Evolutionary conservation across 768 basidiomycete species (phyloP).

Genomic region (Baorangia bicolor): DNA sequence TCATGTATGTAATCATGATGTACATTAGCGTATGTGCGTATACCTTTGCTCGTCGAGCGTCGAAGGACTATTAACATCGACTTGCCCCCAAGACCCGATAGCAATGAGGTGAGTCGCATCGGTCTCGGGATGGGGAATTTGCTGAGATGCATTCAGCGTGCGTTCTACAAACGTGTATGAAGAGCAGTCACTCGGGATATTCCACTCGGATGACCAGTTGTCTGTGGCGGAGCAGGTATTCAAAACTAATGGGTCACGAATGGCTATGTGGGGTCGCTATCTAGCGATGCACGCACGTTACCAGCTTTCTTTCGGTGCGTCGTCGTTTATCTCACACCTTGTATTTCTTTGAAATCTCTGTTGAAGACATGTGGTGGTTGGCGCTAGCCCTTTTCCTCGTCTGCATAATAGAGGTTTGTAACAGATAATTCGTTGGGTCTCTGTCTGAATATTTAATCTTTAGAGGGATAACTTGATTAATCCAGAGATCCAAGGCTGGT

Average conservation of each 20-base stretch:
- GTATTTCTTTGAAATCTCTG: background rate
- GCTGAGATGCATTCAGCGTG: slow-evolving; percentile 48
- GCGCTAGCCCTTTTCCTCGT: slow-evolving; percentile 79
- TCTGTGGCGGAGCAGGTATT: slow-evolving; percentile 46
- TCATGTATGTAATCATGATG: slow-evolving; percentile 93
- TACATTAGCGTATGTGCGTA: slow-evolving; percentile 78
- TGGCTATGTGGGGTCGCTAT: slow-evolving; percentile 73
- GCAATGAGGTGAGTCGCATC: slow-evolving; percentile 61
- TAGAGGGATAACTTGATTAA: slow-evolving; percentile 63
- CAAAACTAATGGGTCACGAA: slow-evolving; percentile 44
- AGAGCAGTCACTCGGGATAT: slow-evolving; percentile 86
- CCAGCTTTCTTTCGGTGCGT: slow-evolving; percentile 87
- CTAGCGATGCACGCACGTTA: slow-evolving; percentile 77
- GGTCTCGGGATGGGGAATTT: background rate
- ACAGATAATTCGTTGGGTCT: background rate
- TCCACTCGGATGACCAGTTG: slow-evolving; percentile 49
- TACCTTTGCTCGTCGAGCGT: slow-evolving; percentile 1
- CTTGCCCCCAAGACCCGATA: slow-evolving; percentile 57
- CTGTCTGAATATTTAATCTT: slow-evolving; percentile 5
- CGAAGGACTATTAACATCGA: slow-evolving; percentile 1
- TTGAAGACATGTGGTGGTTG: slow-evolving; percentile 96
- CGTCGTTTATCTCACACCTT: background rate
- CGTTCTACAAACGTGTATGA: slow-evolving; percentile 95
- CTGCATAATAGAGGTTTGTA: slow-evolving; percentile 86
- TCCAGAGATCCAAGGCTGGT: slow-evolving; percentile 58